These are phyloP conservation scores for Beverwykella pulmonaria DNA, from an alignment of 495 filamentous ascomycete genomes.

Conservation along the genomic window DNA sequence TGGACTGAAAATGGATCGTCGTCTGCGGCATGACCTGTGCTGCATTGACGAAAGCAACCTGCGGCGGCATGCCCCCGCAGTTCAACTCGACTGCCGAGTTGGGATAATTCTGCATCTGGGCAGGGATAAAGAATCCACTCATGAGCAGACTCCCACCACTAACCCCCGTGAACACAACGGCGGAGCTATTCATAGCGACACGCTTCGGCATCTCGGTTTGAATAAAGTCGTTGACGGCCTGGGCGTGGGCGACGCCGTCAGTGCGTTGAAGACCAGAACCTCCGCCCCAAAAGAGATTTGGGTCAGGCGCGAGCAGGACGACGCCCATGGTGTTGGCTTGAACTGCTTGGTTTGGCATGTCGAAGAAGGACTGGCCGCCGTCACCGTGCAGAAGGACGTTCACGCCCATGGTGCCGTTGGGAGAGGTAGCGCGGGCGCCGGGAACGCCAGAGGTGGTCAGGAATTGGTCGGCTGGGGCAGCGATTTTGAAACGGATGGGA, in stretches of 20 bases:
- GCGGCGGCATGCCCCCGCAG: slow-evolving; percentile 53
- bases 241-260: slow-evolving; percentile 55
- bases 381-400: slow-evolving; percentile 58
- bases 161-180: slow-evolving; percentile 55
- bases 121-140: slow-evolving; percentile 55
- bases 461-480: slow-evolving; percentile 53
- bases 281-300: slow-evolving; percentile 57
- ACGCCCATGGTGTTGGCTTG: slow-evolving; percentile 52
- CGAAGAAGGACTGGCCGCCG: slow-evolving; percentile 60
- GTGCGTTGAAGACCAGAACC: slow-evolving; percentile 51
- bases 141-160: slow-evolving; percentile 52
- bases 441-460: slow-evolving; percentile 46
- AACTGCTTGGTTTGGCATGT: slow-evolving; percentile 58
- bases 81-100: slow-evolving; percentile 51
- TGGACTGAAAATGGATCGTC: slow-evolving; percentile 56
- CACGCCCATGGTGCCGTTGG: slow-evolving; percentile 44
- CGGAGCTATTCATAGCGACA: slow-evolving; percentile 49
- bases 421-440: slow-evolving; percentile 43
- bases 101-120: slow-evolving; percentile 50
- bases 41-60: slow-evolving; percentile 48
- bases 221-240: slow-evolving; percentile 52
- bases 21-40: slow-evolving; percentile 41
- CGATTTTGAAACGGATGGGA: slow-evolving; percentile 53
- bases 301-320: slow-evolving; percentile 53
- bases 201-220: slow-evolving; percentile 48